Base-by-base conservation (phyloP, 2,329 filamentous ascomycete species). In the Fusarium albosuccineum region DNA sequence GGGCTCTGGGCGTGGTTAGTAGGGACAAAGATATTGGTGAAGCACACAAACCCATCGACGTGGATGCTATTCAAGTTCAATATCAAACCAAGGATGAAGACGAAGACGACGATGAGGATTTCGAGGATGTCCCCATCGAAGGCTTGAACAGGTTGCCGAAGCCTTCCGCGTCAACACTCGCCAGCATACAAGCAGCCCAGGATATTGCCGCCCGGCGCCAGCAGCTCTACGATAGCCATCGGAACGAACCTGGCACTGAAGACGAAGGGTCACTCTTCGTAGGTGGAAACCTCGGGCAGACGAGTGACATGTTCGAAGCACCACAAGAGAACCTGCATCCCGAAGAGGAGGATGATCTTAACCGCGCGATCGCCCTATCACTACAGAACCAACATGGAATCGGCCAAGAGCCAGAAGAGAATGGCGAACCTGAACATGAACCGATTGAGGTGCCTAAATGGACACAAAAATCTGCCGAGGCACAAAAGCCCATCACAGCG, bases 1-100 rank as follows among this genome's bases (percentile, higher is more conserved):
- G 94, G 94, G 95, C 95, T 0, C 82, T 99, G 6, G 96, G 96
- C 53, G 96, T 99, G 27, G 94, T 99, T 22, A 94, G 91, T 64
- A 93, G 90, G 64, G 91, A 93, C 62, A 97, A 92, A 67, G 88
- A 96, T 51, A 86, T 90, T 42, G 94, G 93, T 3, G 87, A 92
- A 66, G 88, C 89, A 29, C 91, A 94, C 66, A 97, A 94, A 76
- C 95, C 96, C 0, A 98, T 99, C 62, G 94, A 98, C 75, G 88
- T 99, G 16, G 96, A 99, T 75, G 87, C 82, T 55, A 84, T 87
- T 71, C 82, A 84, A 57, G 82, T 89, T 33, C 82, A 84, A 37
- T 86, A 87, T 27, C 85, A 87, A 51, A 82, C 84, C 2, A 85
- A 86, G 62, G 82, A 89, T 2, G 86, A 86, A 3, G 87, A 87